Evolutionary conservation across 768 basidiomycete genomes (phyloP).

Genomic region (Astraeus odoratus): DNA sequence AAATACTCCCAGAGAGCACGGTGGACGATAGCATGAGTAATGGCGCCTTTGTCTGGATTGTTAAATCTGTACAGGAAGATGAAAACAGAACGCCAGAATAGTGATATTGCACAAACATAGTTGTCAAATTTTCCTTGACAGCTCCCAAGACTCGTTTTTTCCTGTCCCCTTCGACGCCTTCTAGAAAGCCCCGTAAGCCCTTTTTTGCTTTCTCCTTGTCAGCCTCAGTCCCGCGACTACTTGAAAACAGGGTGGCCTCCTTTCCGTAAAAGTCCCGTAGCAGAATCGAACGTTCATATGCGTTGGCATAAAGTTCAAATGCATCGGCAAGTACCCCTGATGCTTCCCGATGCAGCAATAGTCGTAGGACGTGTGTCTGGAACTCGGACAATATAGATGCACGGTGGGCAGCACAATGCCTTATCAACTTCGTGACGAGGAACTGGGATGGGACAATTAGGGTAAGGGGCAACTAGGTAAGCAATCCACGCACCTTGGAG

Average conservation of each 20-base stretch:
- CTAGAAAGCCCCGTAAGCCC: slow-evolving; percentile 63
- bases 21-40: slow-evolving; percentile 84
- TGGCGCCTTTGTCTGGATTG: slow-evolving; percentile 84
- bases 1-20: slow-evolving; percentile 85
- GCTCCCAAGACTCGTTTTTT: slow-evolving; percentile 59
- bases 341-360: slow-evolving; percentile 82
- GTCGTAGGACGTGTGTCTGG: slow-evolving; percentile 63
- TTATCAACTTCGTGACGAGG: slow-evolving; percentile 73
- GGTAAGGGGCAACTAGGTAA: neutral
- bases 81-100: neutral
- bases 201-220: slow-evolving; percentile 60
- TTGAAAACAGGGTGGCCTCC: slow-evolving; percentile 68
- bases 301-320: slow-evolving; percentile 82
- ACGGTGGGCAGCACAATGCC: slow-evolving; percentile 68
- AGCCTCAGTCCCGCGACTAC: slow-evolving; percentile 47
- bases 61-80: slow-evolving; percentile 55
- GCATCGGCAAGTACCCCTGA: slow-evolving; percentile 79
- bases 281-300: slow-evolving; percentile 75
- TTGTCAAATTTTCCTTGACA: slow-evolving; percentile 65
- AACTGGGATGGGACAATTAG: slow-evolving; percentile 40
- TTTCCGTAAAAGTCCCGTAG: slow-evolving; percentile 88
- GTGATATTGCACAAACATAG: slow-evolving; percentile 48
- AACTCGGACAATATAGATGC: slow-evolving; percentile 73
- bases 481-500: slow-evolving; percentile 58
- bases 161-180: slow-evolving; percentile 55